phyloP scores from a whole-genome alignment of 768 basidiomycete species.

The Ramaria rubella region DNA sequence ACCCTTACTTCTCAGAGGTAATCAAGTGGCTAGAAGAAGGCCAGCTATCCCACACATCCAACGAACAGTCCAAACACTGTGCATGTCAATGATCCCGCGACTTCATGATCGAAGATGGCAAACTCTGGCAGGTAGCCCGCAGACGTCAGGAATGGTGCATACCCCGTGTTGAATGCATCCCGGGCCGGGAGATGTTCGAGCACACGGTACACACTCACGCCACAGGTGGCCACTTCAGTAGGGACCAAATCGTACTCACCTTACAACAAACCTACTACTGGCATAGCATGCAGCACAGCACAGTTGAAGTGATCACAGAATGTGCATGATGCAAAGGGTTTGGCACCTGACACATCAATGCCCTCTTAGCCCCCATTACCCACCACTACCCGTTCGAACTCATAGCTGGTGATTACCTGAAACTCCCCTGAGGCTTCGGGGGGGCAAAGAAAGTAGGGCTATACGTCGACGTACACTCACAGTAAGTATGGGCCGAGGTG shows the following conservation, averaged over 20 bases:
- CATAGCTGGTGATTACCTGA: conserved; percentile 10
- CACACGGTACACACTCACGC: conserved; percentile 7
- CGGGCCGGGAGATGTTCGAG: conserved; percentile 10
- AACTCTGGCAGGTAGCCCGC: too few relatives aligned
- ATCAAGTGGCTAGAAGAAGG: not conserved
- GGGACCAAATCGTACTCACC: too few relatives aligned
- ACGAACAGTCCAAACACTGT: not conserved
- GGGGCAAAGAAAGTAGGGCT: too few relatives aligned
- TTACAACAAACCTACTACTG: too few relatives aligned
- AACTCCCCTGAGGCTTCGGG: conserved; percentile 1
- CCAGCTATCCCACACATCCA: not conserved
- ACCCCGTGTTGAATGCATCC: not conserved
- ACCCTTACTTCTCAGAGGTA: too few relatives aligned
- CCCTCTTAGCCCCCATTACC: conserved; percentile 5
- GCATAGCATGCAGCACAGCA: too few relatives aligned
- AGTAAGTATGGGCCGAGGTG: too few relatives aligned
- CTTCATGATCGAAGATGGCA: too few relatives aligned
- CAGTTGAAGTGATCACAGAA: not conserved
- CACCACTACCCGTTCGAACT: conserved; percentile 7
- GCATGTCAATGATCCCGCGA: too few relatives aligned
- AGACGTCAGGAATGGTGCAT: not conserved
- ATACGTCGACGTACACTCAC: too few relatives aligned
- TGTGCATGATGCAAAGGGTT: too few relatives aligned
- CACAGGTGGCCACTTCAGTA: conserved; percentile 27
- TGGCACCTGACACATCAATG: too few relatives aligned